Evolutionary conservation across 1,139 yeast species (phyloP), one percentile per base, ranked within the genome.

Genomic region (Candida labiduridarum): DNA sequence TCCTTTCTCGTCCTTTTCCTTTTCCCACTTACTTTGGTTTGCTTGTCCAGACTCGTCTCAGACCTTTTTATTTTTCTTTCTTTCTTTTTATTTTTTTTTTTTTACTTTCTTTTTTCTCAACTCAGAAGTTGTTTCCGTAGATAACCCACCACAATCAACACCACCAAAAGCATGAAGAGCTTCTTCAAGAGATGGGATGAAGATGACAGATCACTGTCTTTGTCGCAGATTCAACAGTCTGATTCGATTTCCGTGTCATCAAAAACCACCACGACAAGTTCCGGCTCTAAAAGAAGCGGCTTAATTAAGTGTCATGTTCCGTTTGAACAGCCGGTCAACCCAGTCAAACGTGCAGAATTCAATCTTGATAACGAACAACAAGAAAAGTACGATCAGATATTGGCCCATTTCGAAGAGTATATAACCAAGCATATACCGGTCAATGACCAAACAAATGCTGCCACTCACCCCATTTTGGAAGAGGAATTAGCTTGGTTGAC

Each of bases 401-500:
- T 64, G 33, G 44, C 58, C 7, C 64, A 68, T 54, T 69, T 69
- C 50, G 48, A 61, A 43, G 56, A 59, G 15, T 67, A 57, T 44
- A 51, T 62, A 44, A 56, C 51, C 33, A 56, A 48, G 47, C 67
- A 62, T 2, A 56, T 65, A 29, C 70, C 71, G 2, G 61, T 64
- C 1, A 60, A 54, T 48, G 71, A 64, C 19, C 53, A 51, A 25
- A 50, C 56, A 8, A 58, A 56, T 9, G 63, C 69, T 4, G 52
- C 56, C 3, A 59, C 58, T 1, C 64, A 64, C 49, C 63, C 67
- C 1, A 51, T 72, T 3, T 51, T 65, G 15, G 80, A 72, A 14
- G 80, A 75, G 51, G 98, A 94, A 65, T 83, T 82, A 62, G 89
- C 96, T 0, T 94, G 98, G 97, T 72, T 94, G 48, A 88, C 97